Conservation (phyloP, 1,139 yeast species). For the Blastobotrys serpentis region DNA sequence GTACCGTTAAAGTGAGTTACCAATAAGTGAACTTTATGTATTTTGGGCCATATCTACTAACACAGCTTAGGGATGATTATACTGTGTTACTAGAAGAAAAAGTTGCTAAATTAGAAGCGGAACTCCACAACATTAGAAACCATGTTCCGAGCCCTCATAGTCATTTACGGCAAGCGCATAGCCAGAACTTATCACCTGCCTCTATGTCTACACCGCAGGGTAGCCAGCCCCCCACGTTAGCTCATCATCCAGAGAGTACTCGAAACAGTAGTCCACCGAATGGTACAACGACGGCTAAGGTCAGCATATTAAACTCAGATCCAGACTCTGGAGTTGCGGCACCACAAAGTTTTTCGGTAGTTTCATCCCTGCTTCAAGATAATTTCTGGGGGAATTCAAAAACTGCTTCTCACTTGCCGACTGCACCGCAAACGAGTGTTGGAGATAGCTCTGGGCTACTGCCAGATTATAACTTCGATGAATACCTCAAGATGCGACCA, state of each 20-base stretch:
- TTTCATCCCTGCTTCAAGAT: conserved; percentile 32
- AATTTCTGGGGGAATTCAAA: conserved; percentile 28
- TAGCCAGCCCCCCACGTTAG: neutral
- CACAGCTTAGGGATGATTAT: conserved; percentile 47
- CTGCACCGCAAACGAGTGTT: conserved; percentile 12
- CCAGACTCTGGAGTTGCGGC: conserved; percentile 26
- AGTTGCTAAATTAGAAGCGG: conserved; percentile 48
- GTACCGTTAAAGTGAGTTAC: conserved; percentile 22
- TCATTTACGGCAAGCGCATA: neutral
- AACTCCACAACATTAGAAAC: conserved; percentile 13
- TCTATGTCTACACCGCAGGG: conserved; percentile 3
- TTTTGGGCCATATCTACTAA: conserved; percentile 2
- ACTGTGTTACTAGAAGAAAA: conserved; percentile 53
- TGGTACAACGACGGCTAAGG: conserved; percentile 16
- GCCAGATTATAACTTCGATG: conserved; percentile 31
- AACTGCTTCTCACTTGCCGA: conserved; percentile 14
- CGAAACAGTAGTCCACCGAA: neutral
- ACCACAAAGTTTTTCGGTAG: conserved; percentile 34
- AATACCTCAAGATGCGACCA: conserved; percentile 27
- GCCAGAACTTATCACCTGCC: neutral
- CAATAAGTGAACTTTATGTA: conserved; percentile 22
- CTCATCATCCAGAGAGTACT: neutral
- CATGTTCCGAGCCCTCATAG: conserved; percentile 4
- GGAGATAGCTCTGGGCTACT: conserved; percentile 25
- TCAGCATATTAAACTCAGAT: conserved; percentile 30